Percentiles rank a stretch among this genome's conserved stretches.
Conservation (phyloP, 129 eudicot species). For the Escallonia herrerae region DNA sequence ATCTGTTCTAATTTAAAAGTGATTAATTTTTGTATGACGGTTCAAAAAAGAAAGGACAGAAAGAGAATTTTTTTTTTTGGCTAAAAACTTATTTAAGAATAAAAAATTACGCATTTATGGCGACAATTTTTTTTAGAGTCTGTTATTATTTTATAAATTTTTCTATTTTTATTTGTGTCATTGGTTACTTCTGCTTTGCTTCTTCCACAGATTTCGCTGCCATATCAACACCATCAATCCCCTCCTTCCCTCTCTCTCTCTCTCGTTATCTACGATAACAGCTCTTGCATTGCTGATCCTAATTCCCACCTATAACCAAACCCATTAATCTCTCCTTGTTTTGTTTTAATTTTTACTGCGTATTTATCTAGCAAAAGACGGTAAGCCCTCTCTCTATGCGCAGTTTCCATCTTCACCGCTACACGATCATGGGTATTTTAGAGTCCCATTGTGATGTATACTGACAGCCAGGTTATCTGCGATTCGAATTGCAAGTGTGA, state of each 20-base stretch:
- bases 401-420: neutral
- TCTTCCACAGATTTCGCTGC: conserved; percentile 56
- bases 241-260: conserved; percentile 26
- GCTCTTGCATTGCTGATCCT: conserved; percentile 38
- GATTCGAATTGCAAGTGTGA: neutral
- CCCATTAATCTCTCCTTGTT: conserved; percentile 19
- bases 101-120: too few relatives aligned
- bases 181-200: conserved; percentile 76
- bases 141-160: neutral
- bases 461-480: neutral
- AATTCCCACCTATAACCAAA: conserved; percentile 16
- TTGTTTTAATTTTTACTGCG: neutral
- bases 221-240: conserved; percentile 26
- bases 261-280: conserved; percentile 26
- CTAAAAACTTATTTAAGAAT: too few relatives aligned
- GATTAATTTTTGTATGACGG: too few relatives aligned
- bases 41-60: too few relatives aligned
- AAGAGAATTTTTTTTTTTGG: too few relatives aligned
- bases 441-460: neutral
- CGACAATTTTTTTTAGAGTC: too few relatives aligned
- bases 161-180: conserved; percentile 1
- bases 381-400: neutral
- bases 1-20: too few relatives aligned
- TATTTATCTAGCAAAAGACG: neutral
- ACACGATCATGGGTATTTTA: neutral